These are phyloP conservation scores for Myriosclerotinia scirpicola DNA, from an alignment of 2,329 filamentous ascomycete species.

Conservation along the genomic window DNA sequence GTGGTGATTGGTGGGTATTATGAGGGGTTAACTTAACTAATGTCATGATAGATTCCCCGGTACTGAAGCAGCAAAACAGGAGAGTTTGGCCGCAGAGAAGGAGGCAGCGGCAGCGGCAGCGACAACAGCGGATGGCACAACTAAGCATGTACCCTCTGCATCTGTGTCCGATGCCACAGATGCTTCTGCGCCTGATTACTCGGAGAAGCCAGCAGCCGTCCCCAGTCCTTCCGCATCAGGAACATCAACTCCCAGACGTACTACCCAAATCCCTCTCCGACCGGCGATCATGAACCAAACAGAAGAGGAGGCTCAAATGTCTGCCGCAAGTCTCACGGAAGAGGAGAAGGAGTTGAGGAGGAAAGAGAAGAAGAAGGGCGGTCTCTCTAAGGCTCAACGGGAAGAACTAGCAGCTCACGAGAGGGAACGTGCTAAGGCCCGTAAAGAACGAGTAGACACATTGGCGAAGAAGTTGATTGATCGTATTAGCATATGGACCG, in stretches of 20 bases:
- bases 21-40: constrained; percentile 49
- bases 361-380: constrained; percentile 87
- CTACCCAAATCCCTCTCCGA: constrained; percentile 64
- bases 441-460: constrained; percentile 85
- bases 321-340: constrained; percentile 63
- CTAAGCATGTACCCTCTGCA: constrained; percentile 25
- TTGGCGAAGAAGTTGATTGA: constrained; percentile 83
- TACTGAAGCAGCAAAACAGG: constrained; percentile 56
- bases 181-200: constrained; percentile 18
- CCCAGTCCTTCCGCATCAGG: constrained; percentile 40
- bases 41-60: constrained; percentile 49
- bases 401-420: constrained; percentile 90
- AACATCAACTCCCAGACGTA: constrained; percentile 46
- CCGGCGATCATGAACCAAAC: constrained; percentile 86
- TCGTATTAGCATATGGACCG: constrained; percentile 91
- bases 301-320: constrained; percentile 70
- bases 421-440: constrained; percentile 75
- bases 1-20: neutral
- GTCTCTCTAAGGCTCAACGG: constrained; percentile 85
- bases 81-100: constrained; percentile 48
- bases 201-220: constrained; percentile 26
- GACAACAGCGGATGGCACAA: constrained; percentile 22
- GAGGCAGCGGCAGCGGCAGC: constrained; percentile 31
- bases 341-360: constrained; percentile 75
- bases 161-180: constrained; percentile 33